Evolutionary conservation across 2,329 filamentous ascomycete species (phyloP).

Genomic region (Arthroderma uncinatum): DNA sequence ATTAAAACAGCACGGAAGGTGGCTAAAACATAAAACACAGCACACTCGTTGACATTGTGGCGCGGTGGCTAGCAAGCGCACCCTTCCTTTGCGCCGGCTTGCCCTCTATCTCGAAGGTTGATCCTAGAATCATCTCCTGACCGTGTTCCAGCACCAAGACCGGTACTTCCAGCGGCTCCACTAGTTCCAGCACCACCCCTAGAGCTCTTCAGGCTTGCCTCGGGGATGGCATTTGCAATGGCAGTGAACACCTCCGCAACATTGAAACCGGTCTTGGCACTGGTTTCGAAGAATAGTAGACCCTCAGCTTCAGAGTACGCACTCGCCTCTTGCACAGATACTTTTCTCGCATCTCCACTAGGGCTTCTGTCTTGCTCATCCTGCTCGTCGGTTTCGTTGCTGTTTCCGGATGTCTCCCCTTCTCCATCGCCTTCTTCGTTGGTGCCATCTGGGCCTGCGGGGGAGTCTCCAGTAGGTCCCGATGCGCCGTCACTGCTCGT

Average conservation of each 20-base stretch:
- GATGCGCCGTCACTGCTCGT: slow-evolving; percentile 59
- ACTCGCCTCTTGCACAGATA: slow-evolving; percentile 83
- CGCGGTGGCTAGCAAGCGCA: slow-evolving; percentile 62
- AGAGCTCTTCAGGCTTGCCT: slow-evolving; percentile 85
- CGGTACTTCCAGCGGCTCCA: slow-evolving; percentile 43
- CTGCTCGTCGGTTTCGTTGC: slow-evolving; percentile 26
- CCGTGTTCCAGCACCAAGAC: slow-evolving; percentile 43
- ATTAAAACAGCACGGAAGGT: background rate
- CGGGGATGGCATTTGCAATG: slow-evolving; percentile 94
- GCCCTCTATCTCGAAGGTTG: slow-evolving; percentile 63
- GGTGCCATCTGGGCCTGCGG: slow-evolving; percentile 63
- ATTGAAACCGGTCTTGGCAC: slow-evolving; percentile 89
- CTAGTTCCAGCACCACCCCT: slow-evolving; percentile 55
- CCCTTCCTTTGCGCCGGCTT: slow-evolving; percentile 71
- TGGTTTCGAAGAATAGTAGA: slow-evolving; percentile 93
- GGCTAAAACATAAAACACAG: background rate
- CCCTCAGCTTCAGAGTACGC: slow-evolving; percentile 90
- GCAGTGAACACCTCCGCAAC: slow-evolving; percentile 95
- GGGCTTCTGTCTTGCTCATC: slow-evolving; percentile 42
- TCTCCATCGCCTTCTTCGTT: slow-evolving; percentile 47
- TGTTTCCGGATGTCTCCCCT: slow-evolving; percentile 23
- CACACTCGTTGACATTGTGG: background rate
- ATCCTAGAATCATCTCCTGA: slow-evolving; percentile 52
- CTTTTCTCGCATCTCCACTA: slow-evolving; percentile 67
- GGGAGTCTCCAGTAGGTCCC: background rate